Conservation (phyloP, 768 basidiomycete species). For the Hortiboletus flavorubellus region DNA sequence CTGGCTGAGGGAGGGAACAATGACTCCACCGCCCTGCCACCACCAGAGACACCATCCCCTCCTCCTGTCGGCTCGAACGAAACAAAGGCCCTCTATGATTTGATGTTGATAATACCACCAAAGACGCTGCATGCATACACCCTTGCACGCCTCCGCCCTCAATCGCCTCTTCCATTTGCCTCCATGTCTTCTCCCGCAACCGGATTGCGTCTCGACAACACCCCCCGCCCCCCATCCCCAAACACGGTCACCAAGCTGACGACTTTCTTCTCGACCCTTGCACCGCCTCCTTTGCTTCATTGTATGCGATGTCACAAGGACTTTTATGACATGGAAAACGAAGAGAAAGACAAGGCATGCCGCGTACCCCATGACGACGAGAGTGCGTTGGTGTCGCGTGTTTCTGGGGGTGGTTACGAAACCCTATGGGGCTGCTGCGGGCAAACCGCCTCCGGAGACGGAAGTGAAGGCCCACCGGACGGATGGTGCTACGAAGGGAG, state of each 20-base stretch:
- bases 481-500: slow-evolving; percentile 86
- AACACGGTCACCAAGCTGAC: slow-evolving; percentile 46
- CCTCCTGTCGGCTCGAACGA: slow-evolving; percentile 41
- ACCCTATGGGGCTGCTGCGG: slow-evolving; percentile 76
- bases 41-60: slow-evolving; percentile 32
- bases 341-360: slow-evolving; percentile 56
- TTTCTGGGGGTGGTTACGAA: slow-evolving; percentile 42
- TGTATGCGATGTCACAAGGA: slow-evolving; percentile 72
- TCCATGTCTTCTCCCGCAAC: slow-evolving; percentile 11
- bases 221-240: slow-evolving; percentile 29
- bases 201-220: slow-evolving; percentile 10
- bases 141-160: slow-evolving; percentile 44
- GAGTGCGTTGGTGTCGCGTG: slow-evolving; percentile 68
- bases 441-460: slow-evolving; percentile 67
- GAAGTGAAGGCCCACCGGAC: slow-evolving; percentile 79
- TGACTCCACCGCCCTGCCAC: slow-evolving; percentile 18
- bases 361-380: slow-evolving; percentile 77
- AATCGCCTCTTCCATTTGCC: neutral
- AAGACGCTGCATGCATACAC: slow-evolving; percentile 65
- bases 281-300: slow-evolving; percentile 66
- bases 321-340: slow-evolving; percentile 71
- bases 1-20: slow-evolving; percentile 6
- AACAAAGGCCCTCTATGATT: slow-evolving; percentile 42
- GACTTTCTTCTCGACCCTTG: slow-evolving; percentile 58
- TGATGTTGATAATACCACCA: slow-evolving; percentile 59